Evolutionary conservation across 2,329 filamentous ascomycete genomes (phyloP).

Genomic region (Bisporella sp.): DNA sequence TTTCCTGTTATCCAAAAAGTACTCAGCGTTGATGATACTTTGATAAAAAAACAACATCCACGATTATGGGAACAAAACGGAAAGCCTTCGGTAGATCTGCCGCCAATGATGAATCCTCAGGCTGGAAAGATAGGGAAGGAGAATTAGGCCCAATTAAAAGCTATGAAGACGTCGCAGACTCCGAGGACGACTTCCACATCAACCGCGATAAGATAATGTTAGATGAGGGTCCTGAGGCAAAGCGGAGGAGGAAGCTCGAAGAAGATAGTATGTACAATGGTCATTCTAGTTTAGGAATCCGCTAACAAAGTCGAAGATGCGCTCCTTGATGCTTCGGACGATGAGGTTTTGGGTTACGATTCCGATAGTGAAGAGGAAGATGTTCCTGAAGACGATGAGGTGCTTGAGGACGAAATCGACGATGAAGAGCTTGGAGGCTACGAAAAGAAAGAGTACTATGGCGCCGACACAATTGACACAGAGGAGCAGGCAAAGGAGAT

Average conservation of each 20-base stretch:
- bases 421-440: conserved; percentile 75
- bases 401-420: conserved; percentile 48
- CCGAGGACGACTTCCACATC: conserved; percentile 88
- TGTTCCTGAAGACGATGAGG: conserved; percentile 42
- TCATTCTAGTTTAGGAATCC: not conserved
- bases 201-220: conserved; percentile 81
- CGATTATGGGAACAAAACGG: conserved; percentile 20
- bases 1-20: too few relatives aligned
- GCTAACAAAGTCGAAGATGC: conserved; percentile 31
- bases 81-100: conserved; percentile 11
- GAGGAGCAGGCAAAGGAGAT: conserved; percentile 75
- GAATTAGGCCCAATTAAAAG: conserved; percentile 31
- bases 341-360: conserved; percentile 49
- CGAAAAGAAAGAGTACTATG: conserved; percentile 85
- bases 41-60: too few relatives aligned
- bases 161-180: conserved; percentile 83
- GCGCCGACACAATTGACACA: conserved; percentile 67
- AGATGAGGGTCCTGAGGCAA: conserved; percentile 72
- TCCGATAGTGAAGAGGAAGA: conserved; percentile 36
- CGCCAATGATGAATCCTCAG: not conserved
- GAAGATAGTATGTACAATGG: conserved; percentile 49
- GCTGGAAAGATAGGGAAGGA: conserved; percentile 14
- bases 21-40: too few relatives aligned
- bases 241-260: conserved; percentile 63
- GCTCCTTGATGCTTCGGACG: conserved; percentile 53